Percentiles rank a stretch among this genome's conserved stretches.
Evolutionary conservation across 2,329 filamentous ascomycete genomes (phyloP).

Genomic region (Alternaria alternata): DNA sequence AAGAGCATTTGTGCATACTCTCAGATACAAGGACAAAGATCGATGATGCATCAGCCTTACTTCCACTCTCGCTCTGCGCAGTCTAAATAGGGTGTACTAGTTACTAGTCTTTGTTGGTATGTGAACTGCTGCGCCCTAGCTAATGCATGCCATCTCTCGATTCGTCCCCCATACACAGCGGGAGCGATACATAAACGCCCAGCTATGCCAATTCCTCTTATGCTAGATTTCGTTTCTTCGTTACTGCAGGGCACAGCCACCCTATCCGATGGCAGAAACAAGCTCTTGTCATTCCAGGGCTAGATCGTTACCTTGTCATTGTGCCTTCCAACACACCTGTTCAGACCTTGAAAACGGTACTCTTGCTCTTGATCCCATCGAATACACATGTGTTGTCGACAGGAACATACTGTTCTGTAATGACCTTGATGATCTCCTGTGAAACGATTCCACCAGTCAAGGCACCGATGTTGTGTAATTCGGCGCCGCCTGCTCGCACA

Average conservation of each 20-base stretch:
- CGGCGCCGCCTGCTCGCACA: slow-evolving; percentile 78
- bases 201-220: neutral
- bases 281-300: neutral
- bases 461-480: slow-evolving; percentile 91
- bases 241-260: neutral
- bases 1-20: neutral
- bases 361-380: slow-evolving; percentile 67
- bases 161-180: too few species aligned
- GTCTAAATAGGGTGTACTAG: neutral
- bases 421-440: slow-evolving; percentile 94
- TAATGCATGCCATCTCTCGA: neutral
- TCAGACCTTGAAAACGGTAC: slow-evolving; percentile 59
- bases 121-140: too few species aligned
- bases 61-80: slow-evolving; percentile 1
- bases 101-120: neutral
- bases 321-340: neutral
- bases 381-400: slow-evolving; percentile 71
- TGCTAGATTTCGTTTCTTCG: neutral
- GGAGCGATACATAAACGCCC: neutral
- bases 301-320: neutral
- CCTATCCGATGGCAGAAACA: neutral
- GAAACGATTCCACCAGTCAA: slow-evolving; percentile 90
- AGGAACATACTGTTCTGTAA: slow-evolving; percentile 73
- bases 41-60: neutral
- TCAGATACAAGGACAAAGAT: neutral